Evolutionary conservation across 257 asterid genomes (phyloP).

Genomic region (Solanum peruvianum): DNA sequence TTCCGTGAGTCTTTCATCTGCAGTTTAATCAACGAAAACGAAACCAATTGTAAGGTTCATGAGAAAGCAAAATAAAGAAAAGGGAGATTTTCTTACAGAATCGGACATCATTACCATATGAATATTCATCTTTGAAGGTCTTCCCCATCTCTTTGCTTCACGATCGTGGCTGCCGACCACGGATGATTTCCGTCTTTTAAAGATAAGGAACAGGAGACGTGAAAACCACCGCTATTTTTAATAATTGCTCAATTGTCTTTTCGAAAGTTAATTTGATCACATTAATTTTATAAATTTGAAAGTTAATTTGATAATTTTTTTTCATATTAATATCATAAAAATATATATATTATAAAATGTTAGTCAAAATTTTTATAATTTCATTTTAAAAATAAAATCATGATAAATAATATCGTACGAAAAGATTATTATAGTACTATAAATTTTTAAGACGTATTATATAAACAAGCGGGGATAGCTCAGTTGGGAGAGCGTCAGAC

Average conservation of each 20-base stretch:
- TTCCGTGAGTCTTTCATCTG: constrained; percentile 66
- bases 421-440: accelerated
- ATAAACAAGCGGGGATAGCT: constrained; percentile 57
- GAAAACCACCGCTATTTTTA: no score
- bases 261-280: no score
- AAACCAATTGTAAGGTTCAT: not conserved
- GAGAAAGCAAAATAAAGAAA: not conserved
- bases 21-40: not conserved
- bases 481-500: constrained; percentile 98
- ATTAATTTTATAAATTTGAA: no score
- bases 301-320: no score
- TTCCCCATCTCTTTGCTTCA: constrained; percentile 38
- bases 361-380: no score
- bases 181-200: not conserved
- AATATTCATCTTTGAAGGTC: constrained; percentile 47
- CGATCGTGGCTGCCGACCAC: not conserved
- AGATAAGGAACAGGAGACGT: not conserved
- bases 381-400: no score
- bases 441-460: accelerated
- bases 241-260: no score
- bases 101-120: constrained; percentile 30
- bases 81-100: not conserved
- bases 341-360: no score
- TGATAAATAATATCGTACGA: accelerated
- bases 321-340: no score